Evolutionary conservation across 805 yeast species (phyloP), one percentile per base, ranked within the genome.

Genomic region (Zygoascus flipseniorum): DNA sequence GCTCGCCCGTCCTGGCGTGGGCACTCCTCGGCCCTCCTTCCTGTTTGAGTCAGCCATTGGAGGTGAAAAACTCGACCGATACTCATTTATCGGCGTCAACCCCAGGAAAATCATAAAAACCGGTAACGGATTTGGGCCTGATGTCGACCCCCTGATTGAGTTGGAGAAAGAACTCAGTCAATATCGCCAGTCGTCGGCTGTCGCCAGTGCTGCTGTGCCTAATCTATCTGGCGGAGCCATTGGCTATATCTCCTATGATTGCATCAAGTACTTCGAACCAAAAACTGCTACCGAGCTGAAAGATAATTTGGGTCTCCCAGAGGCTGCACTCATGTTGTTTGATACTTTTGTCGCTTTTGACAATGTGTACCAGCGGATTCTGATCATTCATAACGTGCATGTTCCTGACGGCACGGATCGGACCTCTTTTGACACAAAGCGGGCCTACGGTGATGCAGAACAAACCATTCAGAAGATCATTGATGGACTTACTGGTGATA

Each of bases 211-310:
- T 5, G 48, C 54, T 14, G 72, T 88, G 50, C 95, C 95, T 0
- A 95, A 95, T 43, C 73, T 90, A 49, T 83, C 90, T 61, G 99
- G 99, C 54, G 99, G 99, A 58, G 98, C 98, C 5, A 78, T 92
- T 52, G 99, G 99, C 1, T 93, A 89, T 66, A 82, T 93, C 45
- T 88, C 97, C 1, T 93, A 93, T 64, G 99, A 93, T 69, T 93
- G 99, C 74, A 86, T 93, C 64, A 86, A 89, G 67, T 93, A 93
- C 70, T 93, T 93, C 61, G 99, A 93, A 72, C 99, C 99, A 55
- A 83, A 77, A 61, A 92, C 98, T 1, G 78, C 77, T 56, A 79
- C 87, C 58, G 76, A 73, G 1, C 74, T 90, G 60, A 81, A 85
- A 60, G 98, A 93, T 68, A 83, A 84, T 0, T 72, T 93, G 61